phyloP scores from a whole-genome alignment of 805 yeast species.

The Cyberlindnera mrakii region DNA sequence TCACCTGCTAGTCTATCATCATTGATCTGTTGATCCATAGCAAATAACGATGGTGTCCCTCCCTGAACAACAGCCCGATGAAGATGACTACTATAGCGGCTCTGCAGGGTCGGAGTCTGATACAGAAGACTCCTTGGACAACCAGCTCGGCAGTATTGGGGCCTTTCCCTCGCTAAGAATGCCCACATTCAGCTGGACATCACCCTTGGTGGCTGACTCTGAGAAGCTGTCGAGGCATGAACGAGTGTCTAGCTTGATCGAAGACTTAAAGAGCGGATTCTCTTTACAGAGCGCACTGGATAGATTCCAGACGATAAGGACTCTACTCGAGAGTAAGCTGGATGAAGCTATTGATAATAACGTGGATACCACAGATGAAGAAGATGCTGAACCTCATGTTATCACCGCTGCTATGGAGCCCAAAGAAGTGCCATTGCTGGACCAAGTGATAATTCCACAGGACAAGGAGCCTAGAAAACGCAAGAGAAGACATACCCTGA shows the following conservation, averaged over 20 bases:
- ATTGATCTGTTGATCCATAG: too few species aligned
- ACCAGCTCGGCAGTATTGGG: constrained; percentile 49
- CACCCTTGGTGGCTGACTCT: not conserved
- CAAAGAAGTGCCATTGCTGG: constrained; percentile 41
- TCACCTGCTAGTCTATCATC: too few species aligned
- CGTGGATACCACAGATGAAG: constrained; percentile 31
- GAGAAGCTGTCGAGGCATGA: constrained; percentile 19
- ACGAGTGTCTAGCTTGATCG: constrained; percentile 29
- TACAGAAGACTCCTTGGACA: constrained; percentile 33
- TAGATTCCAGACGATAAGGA: constrained; percentile 37
- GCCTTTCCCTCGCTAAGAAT: constrained; percentile 19
- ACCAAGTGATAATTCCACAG: constrained; percentile 46
- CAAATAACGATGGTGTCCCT: too few species aligned
- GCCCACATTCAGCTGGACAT: constrained; percentile 18
- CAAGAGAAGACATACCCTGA: constrained; percentile 9
- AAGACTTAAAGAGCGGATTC: constrained; percentile 37
- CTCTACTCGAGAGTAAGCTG: constrained; percentile 23
- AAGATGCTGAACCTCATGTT: constrained; percentile 48
- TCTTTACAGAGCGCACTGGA: constrained; percentile 47
- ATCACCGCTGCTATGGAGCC: constrained; percentile 43
- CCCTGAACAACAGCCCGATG: too few species aligned
- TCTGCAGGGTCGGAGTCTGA: constrained; percentile 10
- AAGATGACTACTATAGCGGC: not conserved
- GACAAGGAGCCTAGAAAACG: constrained; percentile 26
- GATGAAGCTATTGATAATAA: constrained; percentile 27